These are phyloP conservation scores for Blakeslea trispora DNA, from an alignment of 371 early-diverging fungal species.

Conservation along the genomic window DNA sequence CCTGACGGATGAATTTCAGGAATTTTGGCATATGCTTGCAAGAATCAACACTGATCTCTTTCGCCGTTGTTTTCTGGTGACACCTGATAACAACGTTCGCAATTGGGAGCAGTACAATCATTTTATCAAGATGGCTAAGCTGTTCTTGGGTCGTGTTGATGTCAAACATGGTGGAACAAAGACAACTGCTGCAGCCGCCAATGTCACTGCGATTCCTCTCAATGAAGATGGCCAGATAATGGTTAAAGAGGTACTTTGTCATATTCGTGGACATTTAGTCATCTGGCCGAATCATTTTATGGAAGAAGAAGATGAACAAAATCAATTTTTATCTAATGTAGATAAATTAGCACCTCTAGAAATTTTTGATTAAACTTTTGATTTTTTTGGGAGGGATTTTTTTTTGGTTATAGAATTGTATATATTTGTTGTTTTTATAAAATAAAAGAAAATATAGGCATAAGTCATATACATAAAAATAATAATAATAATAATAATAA, in stretches of 20 bases:
- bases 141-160: slow-evolving; percentile 30
- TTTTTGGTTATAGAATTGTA: too few relatives aligned
- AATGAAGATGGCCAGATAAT: slow-evolving; percentile 11
- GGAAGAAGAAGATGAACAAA: slow-evolving; percentile 50
- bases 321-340: slow-evolving; percentile 46
- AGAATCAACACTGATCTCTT: slow-evolving; percentile 56
- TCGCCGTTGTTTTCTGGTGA: slow-evolving; percentile 62
- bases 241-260: slow-evolving; percentile 31
- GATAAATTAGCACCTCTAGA: slow-evolving; percentile 61
- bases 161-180: slow-evolving; percentile 25
- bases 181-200: slow-evolving; percentile 24
- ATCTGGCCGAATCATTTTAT: slow-evolving; percentile 61
- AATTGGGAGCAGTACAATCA: slow-evolving; percentile 64
- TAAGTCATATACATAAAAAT: slow-evolving; percentile 8
- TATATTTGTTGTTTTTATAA: slow-evolving; percentile 11
- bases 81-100: slow-evolving; percentile 72
- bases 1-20: slow-evolving; percentile 47
- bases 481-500: background rate
- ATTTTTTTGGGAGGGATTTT: too few relatives aligned
- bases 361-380: slow-evolving; percentile 58
- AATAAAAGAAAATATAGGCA: slow-evolving; percentile 5
- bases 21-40: slow-evolving; percentile 56
- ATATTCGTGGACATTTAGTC: slow-evolving; percentile 58
- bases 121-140: slow-evolving; percentile 50
- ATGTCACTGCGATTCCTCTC: slow-evolving; percentile 13